Evolutionary conservation across 768 basidiomycete species (phyloP).

Genomic region (Trametes cubensis): DNA sequence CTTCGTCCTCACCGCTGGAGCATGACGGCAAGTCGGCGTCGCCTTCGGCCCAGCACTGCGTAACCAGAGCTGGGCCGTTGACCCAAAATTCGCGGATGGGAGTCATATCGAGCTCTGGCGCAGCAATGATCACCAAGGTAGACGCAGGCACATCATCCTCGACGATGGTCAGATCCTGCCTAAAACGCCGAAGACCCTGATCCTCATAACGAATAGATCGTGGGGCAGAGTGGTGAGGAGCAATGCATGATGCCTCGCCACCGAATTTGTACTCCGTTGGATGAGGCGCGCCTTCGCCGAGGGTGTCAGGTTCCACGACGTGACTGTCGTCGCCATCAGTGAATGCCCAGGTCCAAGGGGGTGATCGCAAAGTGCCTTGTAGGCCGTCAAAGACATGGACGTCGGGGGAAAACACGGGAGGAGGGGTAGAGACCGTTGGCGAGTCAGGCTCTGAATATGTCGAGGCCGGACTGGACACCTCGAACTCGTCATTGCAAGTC

Average conservation of each 20-base stretch:
- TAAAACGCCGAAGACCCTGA: too few species aligned
- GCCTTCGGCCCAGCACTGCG: neutral
- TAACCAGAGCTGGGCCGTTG: neutral
- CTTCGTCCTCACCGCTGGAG: neutral
- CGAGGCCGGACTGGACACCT: neutral
- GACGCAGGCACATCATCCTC: too few species aligned
- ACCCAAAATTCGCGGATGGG: neutral
- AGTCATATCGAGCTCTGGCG: neutral
- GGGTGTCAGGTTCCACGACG: neutral
- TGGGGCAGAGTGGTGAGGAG: too few species aligned
- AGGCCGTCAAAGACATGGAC: neutral
- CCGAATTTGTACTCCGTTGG: too few species aligned
- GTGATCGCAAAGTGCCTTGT: neutral
- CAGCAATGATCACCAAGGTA: neutral
- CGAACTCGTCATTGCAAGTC: neutral
- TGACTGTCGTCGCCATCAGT: neutral
- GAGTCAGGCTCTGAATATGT: conserved; percentile 9
- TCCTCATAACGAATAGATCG: too few species aligned
- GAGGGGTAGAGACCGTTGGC: conserved; percentile 2
- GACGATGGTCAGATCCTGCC: too few species aligned
- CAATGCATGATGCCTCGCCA: too few species aligned
- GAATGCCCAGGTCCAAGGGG: neutral
- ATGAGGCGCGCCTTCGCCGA: too few species aligned
- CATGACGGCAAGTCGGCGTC: neutral
- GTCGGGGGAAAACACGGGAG: neutral